These are phyloP conservation scores for Rhododendron kiyosumense DNA, from an alignment of 148 eudicot genomes.

Conservation along the genomic window DNA sequence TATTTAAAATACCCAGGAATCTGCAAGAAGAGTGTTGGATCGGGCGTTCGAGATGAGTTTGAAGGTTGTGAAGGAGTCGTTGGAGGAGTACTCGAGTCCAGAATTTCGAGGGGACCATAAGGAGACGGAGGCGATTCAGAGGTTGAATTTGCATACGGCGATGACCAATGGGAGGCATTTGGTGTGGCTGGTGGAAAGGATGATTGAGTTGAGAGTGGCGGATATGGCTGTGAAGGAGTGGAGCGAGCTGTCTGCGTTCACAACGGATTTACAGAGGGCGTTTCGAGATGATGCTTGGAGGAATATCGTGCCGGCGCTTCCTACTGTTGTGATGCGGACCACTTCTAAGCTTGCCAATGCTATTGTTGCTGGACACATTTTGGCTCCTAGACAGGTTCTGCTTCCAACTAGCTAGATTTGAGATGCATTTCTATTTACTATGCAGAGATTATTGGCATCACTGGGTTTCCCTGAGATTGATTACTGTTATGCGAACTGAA, in stretches of 20 bases:
- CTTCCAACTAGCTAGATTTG: background rate
- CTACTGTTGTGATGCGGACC: slow-evolving; percentile 63
- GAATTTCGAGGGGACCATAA: slow-evolving; percentile 71
- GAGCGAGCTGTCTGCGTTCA: slow-evolving; percentile 70
- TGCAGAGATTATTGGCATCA: background rate
- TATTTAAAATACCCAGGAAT: slow-evolving; percentile 24
- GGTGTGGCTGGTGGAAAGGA: slow-evolving; percentile 93
- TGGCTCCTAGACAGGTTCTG: slow-evolving; percentile 69
- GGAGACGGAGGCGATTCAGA: slow-evolving; percentile 88
- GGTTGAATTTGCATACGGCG: slow-evolving; percentile 74
- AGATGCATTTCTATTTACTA: background rate
- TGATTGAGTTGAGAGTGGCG: slow-evolving; percentile 84
- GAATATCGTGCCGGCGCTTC: slow-evolving; percentile 80
- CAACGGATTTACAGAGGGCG: slow-evolving; percentile 80
- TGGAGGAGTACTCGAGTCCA: slow-evolving; percentile 90
- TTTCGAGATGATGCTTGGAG: slow-evolving; percentile 86
- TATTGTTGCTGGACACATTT: slow-evolving; percentile 59
- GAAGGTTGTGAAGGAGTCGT: slow-evolving; percentile 62
- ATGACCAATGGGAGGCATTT: slow-evolving; percentile 72
- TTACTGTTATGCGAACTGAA: too few species aligned
- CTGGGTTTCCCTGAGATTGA: background rate
- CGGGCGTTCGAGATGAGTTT: slow-evolving; percentile 50
- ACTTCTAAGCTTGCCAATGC: slow-evolving; percentile 71
- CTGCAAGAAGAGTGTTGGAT: slow-evolving; percentile 61
- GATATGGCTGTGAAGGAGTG: slow-evolving; percentile 74